Percentiles rank a stretch among this genome's conserved stretches.
These are phyloP conservation scores for Triticum timopheevii DNA, from an alignment of 176 grass and related monocot genomes.

Conservation along the genomic window DNA sequence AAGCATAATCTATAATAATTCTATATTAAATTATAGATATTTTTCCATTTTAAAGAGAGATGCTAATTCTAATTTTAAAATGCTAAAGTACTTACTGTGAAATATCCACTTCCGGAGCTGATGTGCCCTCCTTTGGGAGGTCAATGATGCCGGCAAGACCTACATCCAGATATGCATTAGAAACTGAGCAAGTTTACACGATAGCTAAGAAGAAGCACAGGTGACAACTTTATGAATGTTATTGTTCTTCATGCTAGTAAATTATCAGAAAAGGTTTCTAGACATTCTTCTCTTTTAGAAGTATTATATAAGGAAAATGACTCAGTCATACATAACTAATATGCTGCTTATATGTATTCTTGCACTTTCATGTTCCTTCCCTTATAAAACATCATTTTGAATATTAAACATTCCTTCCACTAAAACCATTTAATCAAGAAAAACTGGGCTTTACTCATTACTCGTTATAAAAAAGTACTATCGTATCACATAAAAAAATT, in stretches of 20 bases:
- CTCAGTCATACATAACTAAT: background rate
- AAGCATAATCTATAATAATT: background rate
- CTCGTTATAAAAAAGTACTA: background rate
- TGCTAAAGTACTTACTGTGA: slow-evolving; percentile 41
- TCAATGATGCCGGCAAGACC: slow-evolving; percentile 56
- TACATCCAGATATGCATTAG: slow-evolving; percentile 28
- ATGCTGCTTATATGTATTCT: background rate
- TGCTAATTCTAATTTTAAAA: background rate
- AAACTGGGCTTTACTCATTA: background rate
- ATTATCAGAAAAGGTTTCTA: slow-evolving; percentile 7
- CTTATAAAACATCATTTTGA: background rate
- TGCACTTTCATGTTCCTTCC: background rate
- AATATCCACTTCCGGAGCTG: slow-evolving; percentile 46
- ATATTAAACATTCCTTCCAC: background rate
- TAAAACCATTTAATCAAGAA: background rate
- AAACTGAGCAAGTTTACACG: background rate
- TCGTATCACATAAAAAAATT: background rate
- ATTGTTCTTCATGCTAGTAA: background rate
- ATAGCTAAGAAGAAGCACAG: background rate
- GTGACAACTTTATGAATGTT: background rate
- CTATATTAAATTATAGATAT: background rate
- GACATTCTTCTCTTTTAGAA: background rate
- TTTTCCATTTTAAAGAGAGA: background rate
- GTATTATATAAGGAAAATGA: background rate
- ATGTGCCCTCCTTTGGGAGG: slow-evolving; percentile 35